Percentiles rank a stretch among this genome's conserved stretches.
Conservation (phyloP, 495 filamentous ascomycete species). For the Penicillium fimorum region DNA sequence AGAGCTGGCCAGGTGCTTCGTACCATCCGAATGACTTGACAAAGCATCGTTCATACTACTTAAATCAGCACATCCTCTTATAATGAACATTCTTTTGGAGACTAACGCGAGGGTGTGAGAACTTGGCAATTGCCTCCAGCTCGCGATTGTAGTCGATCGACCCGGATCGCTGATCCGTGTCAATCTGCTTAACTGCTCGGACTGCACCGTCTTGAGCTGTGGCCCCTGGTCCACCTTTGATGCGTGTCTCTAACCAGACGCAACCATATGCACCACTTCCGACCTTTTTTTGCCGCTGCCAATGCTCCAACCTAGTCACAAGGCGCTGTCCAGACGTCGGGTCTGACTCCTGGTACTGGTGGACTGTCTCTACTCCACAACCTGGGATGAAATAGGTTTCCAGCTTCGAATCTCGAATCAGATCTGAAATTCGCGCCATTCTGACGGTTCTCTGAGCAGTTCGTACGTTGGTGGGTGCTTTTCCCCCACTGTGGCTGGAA, state of each 20-base stretch:
- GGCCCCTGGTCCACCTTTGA: neutral
- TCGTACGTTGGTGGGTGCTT: neutral
- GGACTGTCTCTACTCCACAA: slow-evolving; percentile 17
- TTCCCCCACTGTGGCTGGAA: neutral
- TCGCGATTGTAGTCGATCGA: slow-evolving; percentile 33
- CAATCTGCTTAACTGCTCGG: slow-evolving; percentile 18
- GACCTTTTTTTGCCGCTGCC: slow-evolving; percentile 24
- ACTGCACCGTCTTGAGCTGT: neutral
- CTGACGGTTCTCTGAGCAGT: neutral
- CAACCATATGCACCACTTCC: slow-evolving; percentile 31
- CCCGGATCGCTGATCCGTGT: slow-evolving; percentile 15
- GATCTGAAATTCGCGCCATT: slow-evolving; percentile 21
- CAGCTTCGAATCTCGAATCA: slow-evolving; percentile 29
- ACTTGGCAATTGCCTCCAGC: slow-evolving; percentile 43
- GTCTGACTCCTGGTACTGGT: slow-evolving; percentile 18
- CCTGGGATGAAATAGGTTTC: slow-evolving; percentile 23
- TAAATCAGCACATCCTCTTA: neutral
- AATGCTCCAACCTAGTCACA: slow-evolving; percentile 22
- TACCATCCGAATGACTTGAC: slow-evolving; percentile 38
- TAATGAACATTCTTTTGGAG: neutral
- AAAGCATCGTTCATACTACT: slow-evolving; percentile 26
- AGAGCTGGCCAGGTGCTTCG: slow-evolving; percentile 26
- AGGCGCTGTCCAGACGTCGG: slow-evolving; percentile 3
- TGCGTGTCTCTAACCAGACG: slow-evolving; percentile 37
- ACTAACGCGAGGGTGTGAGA: slow-evolving; percentile 29